A percentile compares a stretch with the other conserved stretches of the same genome.
phyloP scores from a whole-genome alignment of 1,284 basidiomycete species.

The Singerocomus inundabilis region DNA sequence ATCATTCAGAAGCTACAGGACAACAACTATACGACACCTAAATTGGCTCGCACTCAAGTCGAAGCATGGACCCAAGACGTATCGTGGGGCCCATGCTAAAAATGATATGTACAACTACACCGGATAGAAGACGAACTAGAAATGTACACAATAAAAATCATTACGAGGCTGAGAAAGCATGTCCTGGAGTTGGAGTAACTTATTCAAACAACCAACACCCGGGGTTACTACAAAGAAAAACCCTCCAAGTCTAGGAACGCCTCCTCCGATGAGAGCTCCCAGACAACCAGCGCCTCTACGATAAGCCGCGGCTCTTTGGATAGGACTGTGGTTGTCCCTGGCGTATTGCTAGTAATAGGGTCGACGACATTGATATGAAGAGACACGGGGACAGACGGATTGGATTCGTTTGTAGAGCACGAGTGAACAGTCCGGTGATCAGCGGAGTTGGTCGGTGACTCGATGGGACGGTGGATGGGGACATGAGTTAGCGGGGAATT shows the following conservation, averaged over 20 bases:
- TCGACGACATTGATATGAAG: constrained; percentile 32
- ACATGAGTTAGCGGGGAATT: constrained; percentile 31
- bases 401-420: constrained; percentile 10
- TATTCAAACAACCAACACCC: not conserved
- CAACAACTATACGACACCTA: not conserved
- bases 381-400: constrained; percentile 30
- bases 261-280: constrained; percentile 71
- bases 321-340: not conserved
- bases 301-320: constrained; percentile 52
- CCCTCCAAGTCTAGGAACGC: constrained; percentile 71
- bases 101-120: too few relatives aligned
- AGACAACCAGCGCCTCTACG: constrained; percentile 75
- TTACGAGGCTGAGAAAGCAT: not conserved
- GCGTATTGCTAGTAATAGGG: constrained; percentile 8
- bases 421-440: constrained; percentile 6
- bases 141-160: not conserved
- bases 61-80: too few relatives aligned
- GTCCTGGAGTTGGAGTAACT: not conserved
- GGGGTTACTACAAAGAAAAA: constrained; percentile 47
- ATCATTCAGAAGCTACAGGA: not conserved
- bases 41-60: not conserved
- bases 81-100: too few relatives aligned
- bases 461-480: constrained; percentile 1
- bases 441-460: constrained; percentile 15
- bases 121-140: too few relatives aligned